Base-by-base conservation (phyloP, 1,139 yeast species). In the Tardiomyces digboiensis region DNA sequence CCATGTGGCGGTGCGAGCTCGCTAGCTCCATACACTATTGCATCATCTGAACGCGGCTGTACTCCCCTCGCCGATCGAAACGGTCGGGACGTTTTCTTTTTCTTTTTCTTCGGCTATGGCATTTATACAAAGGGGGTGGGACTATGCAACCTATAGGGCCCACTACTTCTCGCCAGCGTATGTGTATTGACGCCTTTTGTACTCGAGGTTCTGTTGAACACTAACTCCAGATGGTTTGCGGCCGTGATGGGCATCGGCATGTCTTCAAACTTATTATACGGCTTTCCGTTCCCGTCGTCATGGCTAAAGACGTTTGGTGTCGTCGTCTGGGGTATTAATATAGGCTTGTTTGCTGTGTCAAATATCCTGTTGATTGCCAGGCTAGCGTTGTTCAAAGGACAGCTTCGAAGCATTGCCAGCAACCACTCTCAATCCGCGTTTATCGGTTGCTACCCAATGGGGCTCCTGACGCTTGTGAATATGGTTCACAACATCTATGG, bases 181-280 rank as follows among this genome's bases (percentile, higher is more conserved):
- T 8, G 40, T 37, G 6, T 40, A 33, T 20, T 5, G 14, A 13
- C n/a, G 42, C 39, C 22, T 19, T 21, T 36, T 36, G 41, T 60
- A 60, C 8, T 53, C 46, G 47, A 60, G 65, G 2, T 56, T 55
- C n/a, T 59, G 58, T 40, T 67, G 67, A 33, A 62, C 20, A 82
- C 57, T 26, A 26, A 26, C 33, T 13, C 3, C 10, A 26, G 33
- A 26, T 80, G 79, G 72, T 86, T 82, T 61, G 82, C 83, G 33
- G 70, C 78, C 41, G 73, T 79, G n/a, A 87, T 87, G 95, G 96
- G 94, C 2, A 75, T 82, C 1, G 95, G 95, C 1, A 83, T 86
- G 39, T 67, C 85, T 1, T 67, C 83, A 3, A 61, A 74, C 36
- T 66, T 84, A 7, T 65, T 86, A 42, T 74, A 78, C 61, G 59